Percentiles rank a stretch among this genome's conserved stretches.
These are phyloP conservation scores for Yarrowia porcina DNA, from an alignment of 805 yeast species.

Conservation along the genomic window DNA sequence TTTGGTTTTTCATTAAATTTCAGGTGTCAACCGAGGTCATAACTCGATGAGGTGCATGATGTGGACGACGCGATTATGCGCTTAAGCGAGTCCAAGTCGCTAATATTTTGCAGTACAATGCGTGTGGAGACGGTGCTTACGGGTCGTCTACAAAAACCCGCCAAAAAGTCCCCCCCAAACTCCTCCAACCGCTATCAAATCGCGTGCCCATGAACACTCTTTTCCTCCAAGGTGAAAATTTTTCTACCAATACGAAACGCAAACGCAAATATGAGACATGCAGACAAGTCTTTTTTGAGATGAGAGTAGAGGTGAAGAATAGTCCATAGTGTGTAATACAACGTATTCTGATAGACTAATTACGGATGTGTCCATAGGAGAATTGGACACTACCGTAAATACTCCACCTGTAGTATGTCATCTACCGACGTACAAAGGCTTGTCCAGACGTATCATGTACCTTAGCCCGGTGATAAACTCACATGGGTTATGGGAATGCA, in stretches of 20 bases:
- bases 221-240: slow-evolving; percentile 14
- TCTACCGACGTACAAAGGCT: too few relatives aligned
- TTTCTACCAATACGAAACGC: slow-evolving; percentile 24
- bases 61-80: slow-evolving; percentile 23
- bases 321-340: too few relatives aligned
- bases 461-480: slow-evolving; percentile 15
- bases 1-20: slow-evolving; percentile 12
- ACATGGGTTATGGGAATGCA: slow-evolving; percentile 19
- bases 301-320: neutral
- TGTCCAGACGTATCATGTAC: neutral
- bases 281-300: neutral
- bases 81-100: slow-evolving; percentile 5
- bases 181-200: slow-evolving; percentile 7
- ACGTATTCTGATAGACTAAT: too few relatives aligned
- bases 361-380: too few relatives aligned
- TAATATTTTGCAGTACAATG: neutral
- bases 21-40: slow-evolving; percentile 24
- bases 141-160: too few relatives aligned
- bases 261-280: slow-evolving; percentile 25
- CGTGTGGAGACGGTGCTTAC: too few relatives aligned
- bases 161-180: too few relatives aligned
- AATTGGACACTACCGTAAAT: too few relatives aligned
- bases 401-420: too few relatives aligned
- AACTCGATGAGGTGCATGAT: slow-evolving; percentile 24
- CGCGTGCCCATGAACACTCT: slow-evolving; percentile 22